Conservation (phyloP, 2,329 filamentous ascomycete species). For the Hypomyces rosellus region DNA sequence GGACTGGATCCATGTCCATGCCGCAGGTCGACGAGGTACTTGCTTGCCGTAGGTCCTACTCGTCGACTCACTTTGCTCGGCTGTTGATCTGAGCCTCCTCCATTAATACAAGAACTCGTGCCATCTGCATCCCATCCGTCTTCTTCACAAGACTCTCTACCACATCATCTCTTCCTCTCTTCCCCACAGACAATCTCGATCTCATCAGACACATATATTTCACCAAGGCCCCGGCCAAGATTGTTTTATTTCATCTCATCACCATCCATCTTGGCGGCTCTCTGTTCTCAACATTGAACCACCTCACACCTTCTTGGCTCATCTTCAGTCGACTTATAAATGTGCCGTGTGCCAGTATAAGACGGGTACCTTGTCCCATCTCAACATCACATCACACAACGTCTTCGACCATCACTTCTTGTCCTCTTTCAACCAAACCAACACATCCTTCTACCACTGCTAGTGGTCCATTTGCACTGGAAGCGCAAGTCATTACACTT, state of each 20-base stretch:
- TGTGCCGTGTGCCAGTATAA: slow-evolving; percentile 16
- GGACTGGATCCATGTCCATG: neutral
- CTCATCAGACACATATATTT: slow-evolving; percentile 6
- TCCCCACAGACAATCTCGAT: slow-evolving; percentile 14
- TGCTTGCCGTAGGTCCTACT: slow-evolving; percentile 2
- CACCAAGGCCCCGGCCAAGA: slow-evolving; percentile 24
- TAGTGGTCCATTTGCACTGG: too few relatives aligned
- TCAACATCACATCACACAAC: too few relatives aligned
- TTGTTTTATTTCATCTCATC: slow-evolving; percentile 19
- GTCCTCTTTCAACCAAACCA: slow-evolving; percentile 13
- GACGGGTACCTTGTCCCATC: slow-evolving; percentile 8
- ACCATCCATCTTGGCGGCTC: slow-evolving; percentile 11
- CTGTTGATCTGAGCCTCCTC: slow-evolving; percentile 13
- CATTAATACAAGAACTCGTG: slow-evolving; percentile 17
- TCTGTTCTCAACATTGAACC: slow-evolving; percentile 19
- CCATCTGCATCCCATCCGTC: slow-evolving; percentile 13
- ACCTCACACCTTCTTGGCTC: slow-evolving; percentile 14
- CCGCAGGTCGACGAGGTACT: slow-evolving; percentile 10
- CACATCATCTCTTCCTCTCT: slow-evolving; percentile 5
- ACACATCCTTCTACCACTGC: neutral
- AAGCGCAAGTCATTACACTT: too few relatives aligned
- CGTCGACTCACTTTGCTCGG: slow-evolving; percentile 13
- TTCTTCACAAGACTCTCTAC: slow-evolving; percentile 9
- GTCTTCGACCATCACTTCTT: too few relatives aligned
- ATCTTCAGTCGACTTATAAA: slow-evolving; percentile 19